Percentiles rank a stretch among this genome's conserved stretches.
phyloP scores from a whole-genome alignment of 1,284 basidiomycete genomes.

The Porphyrellus sp. region DNA sequence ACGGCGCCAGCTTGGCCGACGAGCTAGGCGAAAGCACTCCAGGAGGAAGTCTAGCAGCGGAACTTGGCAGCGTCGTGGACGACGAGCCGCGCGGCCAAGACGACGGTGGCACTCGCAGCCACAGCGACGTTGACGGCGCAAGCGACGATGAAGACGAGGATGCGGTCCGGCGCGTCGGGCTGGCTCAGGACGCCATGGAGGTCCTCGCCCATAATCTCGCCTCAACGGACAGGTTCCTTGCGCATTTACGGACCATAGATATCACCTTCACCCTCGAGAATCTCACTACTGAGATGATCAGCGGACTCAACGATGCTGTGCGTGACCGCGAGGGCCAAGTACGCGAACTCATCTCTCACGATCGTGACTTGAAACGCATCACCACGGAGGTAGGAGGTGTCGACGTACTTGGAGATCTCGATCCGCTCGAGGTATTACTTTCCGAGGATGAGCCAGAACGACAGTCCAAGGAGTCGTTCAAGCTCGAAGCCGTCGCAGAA shows the following conservation, averaged over 20 bases:
- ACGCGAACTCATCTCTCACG: slow-evolving; percentile 69
- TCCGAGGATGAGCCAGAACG: slow-evolving; percentile 33
- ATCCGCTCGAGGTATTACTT: slow-evolving; percentile 55
- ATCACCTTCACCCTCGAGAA: slow-evolving; percentile 56
- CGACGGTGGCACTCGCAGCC: slow-evolving; percentile 14
- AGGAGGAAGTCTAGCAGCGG: slow-evolving; percentile 29
- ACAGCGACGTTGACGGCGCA: slow-evolving; percentile 9
- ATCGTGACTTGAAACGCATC: slow-evolving; percentile 75
- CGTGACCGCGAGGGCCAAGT: slow-evolving; percentile 76
- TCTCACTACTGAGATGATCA: slow-evolving; percentile 72
- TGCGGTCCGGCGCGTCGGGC: slow-evolving; percentile 22
- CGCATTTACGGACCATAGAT: slow-evolving; percentile 67
- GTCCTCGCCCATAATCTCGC: slow-evolving; percentile 68
- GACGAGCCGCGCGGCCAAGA: slow-evolving; percentile 16
- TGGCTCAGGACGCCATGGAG: slow-evolving; percentile 65
- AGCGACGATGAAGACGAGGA: slow-evolving; percentile 33
- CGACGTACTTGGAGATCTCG: slow-evolving; percentile 67
- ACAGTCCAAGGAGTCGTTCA: slow-evolving; percentile 12
- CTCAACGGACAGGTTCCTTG: slow-evolving; percentile 72
- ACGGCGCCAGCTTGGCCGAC: slow-evolving; percentile 26
- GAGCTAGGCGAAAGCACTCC: slow-evolving; percentile 24
- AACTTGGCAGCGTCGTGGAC: slow-evolving; percentile 22
- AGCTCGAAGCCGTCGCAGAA: slow-evolving; percentile 45
- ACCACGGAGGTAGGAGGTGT: slow-evolving; percentile 70
- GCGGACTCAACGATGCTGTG: slow-evolving; percentile 68